Conservation (phyloP, 345 rosid species). For the Euphorbia lathyris region DNA sequence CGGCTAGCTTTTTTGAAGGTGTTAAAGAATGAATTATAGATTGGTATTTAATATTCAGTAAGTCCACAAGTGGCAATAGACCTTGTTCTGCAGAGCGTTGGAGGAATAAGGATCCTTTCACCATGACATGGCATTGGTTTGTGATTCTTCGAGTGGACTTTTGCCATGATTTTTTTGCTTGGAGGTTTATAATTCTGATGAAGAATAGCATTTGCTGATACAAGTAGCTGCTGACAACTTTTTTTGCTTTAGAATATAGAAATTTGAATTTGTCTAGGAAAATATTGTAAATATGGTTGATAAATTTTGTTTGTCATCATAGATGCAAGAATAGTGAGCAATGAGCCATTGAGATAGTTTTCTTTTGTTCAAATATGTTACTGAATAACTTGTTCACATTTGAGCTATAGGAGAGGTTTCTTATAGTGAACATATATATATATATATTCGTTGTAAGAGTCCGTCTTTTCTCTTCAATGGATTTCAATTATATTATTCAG, state of each 20-base stretch:
- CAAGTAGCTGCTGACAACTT: not conserved
- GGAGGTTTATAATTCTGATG: not conserved
- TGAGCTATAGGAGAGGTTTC: not conserved
- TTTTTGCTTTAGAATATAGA: not conserved
- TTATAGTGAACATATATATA: not conserved
- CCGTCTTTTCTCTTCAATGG: not conserved
- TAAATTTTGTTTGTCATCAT: slow-evolving; percentile 5
- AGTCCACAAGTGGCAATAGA: too few relatives aligned
- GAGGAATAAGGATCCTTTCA: too few relatives aligned
- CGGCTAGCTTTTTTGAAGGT: slow-evolving; percentile 44
- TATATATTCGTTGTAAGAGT: not conserved
- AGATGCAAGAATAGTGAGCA: not conserved
- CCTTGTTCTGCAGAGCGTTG: too few relatives aligned
- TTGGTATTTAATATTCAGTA: not conserved
- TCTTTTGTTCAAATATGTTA: not conserved
- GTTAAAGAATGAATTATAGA: slow-evolving; percentile 19
- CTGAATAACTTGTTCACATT: not conserved
- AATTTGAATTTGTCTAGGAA: not conserved
- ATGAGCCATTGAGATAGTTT: not conserved
- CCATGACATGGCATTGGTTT: not conserved
- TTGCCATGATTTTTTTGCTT: not conserved
- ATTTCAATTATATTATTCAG: not conserved
- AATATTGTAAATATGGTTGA: slow-evolving; percentile 17
- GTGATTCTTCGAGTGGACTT: not conserved
- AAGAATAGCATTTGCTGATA: not conserved